These are phyloP conservation scores for Trifolium subterraneum DNA, from an alignment of 306 rosid genomes.

Conservation along the genomic window DNA sequence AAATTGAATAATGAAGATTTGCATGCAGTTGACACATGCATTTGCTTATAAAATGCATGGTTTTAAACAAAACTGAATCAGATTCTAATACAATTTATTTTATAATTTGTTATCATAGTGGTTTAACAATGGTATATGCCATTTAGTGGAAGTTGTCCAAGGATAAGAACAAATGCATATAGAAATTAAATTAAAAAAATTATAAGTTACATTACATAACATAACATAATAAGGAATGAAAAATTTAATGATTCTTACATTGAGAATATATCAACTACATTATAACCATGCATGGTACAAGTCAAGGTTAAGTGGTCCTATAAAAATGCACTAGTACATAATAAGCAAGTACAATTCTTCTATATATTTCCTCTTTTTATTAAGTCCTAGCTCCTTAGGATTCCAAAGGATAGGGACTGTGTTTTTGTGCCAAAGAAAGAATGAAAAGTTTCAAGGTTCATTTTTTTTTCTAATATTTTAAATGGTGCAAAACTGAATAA, in stretches of 20 bases:
- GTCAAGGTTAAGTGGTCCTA: slow-evolving; percentile 58
- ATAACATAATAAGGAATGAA: slow-evolving; percentile 33
- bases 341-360: slow-evolving; percentile 60
- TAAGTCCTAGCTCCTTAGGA: slow-evolving; percentile 55
- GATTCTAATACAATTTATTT: slow-evolving; percentile 43
- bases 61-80: slow-evolving; percentile 47
- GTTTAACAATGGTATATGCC: slow-evolving; percentile 54
- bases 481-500: slow-evolving; percentile 67
- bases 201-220: background rate
- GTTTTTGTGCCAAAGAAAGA: slow-evolving; percentile 57
- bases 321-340: slow-evolving; percentile 34
- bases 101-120: slow-evolving; percentile 36
- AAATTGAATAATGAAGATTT: slow-evolving; percentile 51
- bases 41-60: slow-evolving; percentile 46
- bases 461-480: slow-evolving; percentile 45
- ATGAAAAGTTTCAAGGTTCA: slow-evolving; percentile 53
- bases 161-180: slow-evolving; percentile 46
- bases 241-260: slow-evolving; percentile 44
- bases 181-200: too few species aligned
- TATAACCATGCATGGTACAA: slow-evolving; percentile 47
- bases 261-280: slow-evolving; percentile 46
- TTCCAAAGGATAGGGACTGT: slow-evolving; percentile 51
- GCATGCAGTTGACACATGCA: slow-evolving; percentile 56
- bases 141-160: slow-evolving; percentile 43
- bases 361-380: slow-evolving; percentile 43